Percentiles rank a stretch among this genome's conserved stretches.
These are phyloP conservation scores for Eustoma russellianum DNA, from an alignment of 257 asterid genomes.

Conservation along the genomic window DNA sequence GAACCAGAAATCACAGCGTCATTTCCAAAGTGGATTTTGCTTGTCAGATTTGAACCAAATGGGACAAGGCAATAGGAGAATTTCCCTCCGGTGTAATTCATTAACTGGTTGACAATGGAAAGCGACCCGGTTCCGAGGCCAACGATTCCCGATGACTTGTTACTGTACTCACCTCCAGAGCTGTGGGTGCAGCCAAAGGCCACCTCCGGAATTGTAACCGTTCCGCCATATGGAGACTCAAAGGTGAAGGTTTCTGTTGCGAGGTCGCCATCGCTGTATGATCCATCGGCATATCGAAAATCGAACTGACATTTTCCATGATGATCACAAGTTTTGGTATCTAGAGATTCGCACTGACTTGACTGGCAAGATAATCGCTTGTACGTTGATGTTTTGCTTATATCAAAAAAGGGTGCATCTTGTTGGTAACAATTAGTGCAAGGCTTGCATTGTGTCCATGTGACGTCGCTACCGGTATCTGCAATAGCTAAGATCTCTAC, in stretches of 20 bases:
- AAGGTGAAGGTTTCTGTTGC: slow-evolving; percentile 41
- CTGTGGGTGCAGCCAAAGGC: slow-evolving; percentile 47
- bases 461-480: slow-evolving; percentile 35
- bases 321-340: background rate
- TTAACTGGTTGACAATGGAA: slow-evolving; percentile 42
- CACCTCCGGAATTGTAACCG: slow-evolving; percentile 15
- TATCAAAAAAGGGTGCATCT: slow-evolving; percentile 16
- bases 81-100: slow-evolving; percentile 20
- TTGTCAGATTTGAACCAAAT: slow-evolving; percentile 3
- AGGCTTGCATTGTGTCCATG: slow-evolving; percentile 45
- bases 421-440: slow-evolving; percentile 28
- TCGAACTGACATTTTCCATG: slow-evolving; percentile 20
- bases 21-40: slow-evolving; percentile 43
- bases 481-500: slow-evolving; percentile 22
- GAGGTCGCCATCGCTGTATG: slow-evolving; percentile 30
- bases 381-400: background rate
- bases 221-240: slow-evolving; percentile 3
- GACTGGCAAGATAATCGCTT: slow-evolving; percentile 2
- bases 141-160: slow-evolving; percentile 39
- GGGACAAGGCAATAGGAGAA: slow-evolving; percentile 66
- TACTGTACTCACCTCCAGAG: slow-evolving; percentile 15
- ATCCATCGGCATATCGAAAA: slow-evolving; percentile 24
- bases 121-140: slow-evolving; percentile 47
- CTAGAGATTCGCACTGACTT: background rate
- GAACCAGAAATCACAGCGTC: slow-evolving; percentile 24